Evolutionary conservation across 2,329 filamentous ascomycete genomes (phyloP), one percentile per base, ranked within the genome.

Genomic region (Pezicula carpinea): DNA sequence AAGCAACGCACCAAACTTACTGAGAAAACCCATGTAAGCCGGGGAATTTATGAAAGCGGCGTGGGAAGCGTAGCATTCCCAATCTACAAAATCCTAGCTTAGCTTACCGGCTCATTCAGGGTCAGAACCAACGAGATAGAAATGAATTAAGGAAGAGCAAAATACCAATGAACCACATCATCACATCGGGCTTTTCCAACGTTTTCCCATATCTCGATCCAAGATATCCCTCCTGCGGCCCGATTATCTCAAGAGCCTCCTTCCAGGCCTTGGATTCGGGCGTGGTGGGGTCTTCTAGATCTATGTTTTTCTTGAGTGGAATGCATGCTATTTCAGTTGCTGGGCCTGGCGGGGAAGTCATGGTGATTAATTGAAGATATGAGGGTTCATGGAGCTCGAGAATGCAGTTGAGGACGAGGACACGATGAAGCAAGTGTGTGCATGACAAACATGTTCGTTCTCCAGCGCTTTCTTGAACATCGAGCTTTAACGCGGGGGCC

Each of bases 131-230:
- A 29, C 26, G 3, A 13, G 6, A 29, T 44, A 18, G 29, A n/a
- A 48, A 15, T 13, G 21, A 47, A 40, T 36, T 3, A 23, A 8
- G 23, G 19, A n/a, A 6, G 23, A n/a, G 23, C 6, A 2, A 59
- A 63, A 33, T 55, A 73, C 71, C 64, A 44, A 73, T 59, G 31
- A 66, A 55, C 49, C 73, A 47, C 39, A 69, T 61, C 1, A 67
- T 47, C 3, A 54, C 48, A 6, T 64, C 56, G 15, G 65, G 65
- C 5, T 62, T 56, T 54, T 75, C 72, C 19, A 70, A 43, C 53
- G 62, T 53, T 4, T 43, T 53, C 21, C 69, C 71, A 55, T 63
- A 70, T 46, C 56, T 60, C 2, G 67, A 43, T 6, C 55, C 38
- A 36, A 61, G 61, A 46, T 58, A 60, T 13, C 71, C 71, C 18